phyloP scores from a whole-genome alignment of 306 rosid species.

The Cotoneaster glaucophyllus region DNA sequence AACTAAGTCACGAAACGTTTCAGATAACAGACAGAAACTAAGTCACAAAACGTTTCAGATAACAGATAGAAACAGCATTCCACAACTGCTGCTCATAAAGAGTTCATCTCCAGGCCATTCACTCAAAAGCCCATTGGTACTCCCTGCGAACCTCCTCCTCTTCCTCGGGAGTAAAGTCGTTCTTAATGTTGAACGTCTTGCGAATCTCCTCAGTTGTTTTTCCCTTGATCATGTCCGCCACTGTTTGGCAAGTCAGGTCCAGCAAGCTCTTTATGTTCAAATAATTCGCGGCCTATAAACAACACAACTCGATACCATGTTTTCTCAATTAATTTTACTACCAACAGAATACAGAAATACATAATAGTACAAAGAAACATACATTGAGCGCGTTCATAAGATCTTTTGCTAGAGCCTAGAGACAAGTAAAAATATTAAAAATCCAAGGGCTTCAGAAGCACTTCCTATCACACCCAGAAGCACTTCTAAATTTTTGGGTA shows the following conservation, averaged over 20 bases:
- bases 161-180: constrained; percentile 58
- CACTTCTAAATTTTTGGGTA: too few species aligned
- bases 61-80: background rate
- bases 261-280: constrained; percentile 58
- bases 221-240: constrained; percentile 65
- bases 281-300: constrained; percentile 50
- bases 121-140: constrained; percentile 63
- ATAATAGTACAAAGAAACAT: background rate
- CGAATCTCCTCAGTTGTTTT: constrained; percentile 61
- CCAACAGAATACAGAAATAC: background rate
- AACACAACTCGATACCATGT: background rate
- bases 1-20: background rate
- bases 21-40: background rate
- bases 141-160: constrained; percentile 69
- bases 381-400: background rate
- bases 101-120: background rate
- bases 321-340: background rate
- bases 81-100: background rate
- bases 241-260: constrained; percentile 58
- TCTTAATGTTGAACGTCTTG: constrained; percentile 58
- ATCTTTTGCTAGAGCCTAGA: background rate
- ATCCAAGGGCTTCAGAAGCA: background rate
- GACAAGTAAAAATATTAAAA: background rate
- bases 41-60: background rate
- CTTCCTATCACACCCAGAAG: background rate